Evolutionary conservation across 2,329 filamentous ascomycete species (phyloP).

Genomic region (Ceratocystis cubensis): DNA sequence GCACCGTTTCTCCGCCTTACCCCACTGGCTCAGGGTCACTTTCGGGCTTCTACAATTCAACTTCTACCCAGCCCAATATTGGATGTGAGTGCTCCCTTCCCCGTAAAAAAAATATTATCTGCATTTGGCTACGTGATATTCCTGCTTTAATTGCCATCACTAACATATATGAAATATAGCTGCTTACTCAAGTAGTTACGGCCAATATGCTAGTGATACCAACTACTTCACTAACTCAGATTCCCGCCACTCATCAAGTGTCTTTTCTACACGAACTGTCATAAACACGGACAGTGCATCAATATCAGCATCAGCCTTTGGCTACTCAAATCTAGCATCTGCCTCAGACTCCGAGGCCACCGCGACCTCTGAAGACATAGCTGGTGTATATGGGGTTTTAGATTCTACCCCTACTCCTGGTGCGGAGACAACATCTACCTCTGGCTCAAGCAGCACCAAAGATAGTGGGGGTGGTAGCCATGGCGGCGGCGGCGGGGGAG

Average conservation of each 20-base stretch:
- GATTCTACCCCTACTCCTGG: conserved; percentile 22
- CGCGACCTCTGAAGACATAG: not conserved
- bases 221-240: not conserved
- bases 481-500: not conserved
- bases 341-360: conserved; percentile 5
- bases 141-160: not conserved
- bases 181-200: not conserved
- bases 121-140: not conserved
- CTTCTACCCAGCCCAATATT: not conserved
- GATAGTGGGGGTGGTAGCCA: not conserved
- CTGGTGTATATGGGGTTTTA: not conserved
- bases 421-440: conserved; percentile 22
- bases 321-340: conserved; percentile 4
- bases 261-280: conserved; percentile 10
- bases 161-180: not conserved
- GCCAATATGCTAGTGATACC: not conserved
- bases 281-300: not conserved
- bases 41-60: conserved; percentile 10
- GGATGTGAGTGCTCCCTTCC: conserved; percentile 12
- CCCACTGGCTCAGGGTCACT: conserved; percentile 8
- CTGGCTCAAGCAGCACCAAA: not conserved
- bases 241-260: conserved; percentile 8
- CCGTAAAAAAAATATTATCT: not conserved
- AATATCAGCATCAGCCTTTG: not conserved
- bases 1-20: conserved; percentile 10